These are phyloP conservation scores for Aphanoascus verrucosus DNA, from an alignment of 2,329 filamentous ascomycete species.

Conservation along the genomic window DNA sequence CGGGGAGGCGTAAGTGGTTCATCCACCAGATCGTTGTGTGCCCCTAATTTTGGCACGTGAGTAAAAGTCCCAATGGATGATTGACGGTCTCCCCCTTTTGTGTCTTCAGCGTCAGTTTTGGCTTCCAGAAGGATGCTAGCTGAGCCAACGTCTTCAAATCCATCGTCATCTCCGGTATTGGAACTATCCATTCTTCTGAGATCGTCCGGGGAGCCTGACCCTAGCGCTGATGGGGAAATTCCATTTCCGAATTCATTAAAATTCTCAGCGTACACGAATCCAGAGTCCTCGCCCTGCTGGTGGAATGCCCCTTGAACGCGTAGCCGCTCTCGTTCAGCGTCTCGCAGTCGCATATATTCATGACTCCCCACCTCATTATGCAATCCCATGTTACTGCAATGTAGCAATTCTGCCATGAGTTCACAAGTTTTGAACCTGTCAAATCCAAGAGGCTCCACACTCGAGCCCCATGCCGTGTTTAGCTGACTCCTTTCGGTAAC, in stretches of 20 bases:
- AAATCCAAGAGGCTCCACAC: slow-evolving; percentile 89
- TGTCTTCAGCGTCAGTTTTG: slow-evolving; percentile 54
- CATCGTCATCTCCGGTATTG: slow-evolving; percentile 77
- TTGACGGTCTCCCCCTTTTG: slow-evolving; percentile 22
- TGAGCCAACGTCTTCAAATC: slow-evolving; percentile 75
- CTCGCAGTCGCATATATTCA: slow-evolving; percentile 67
- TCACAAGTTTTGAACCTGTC: slow-evolving; percentile 98
- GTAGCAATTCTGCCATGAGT: slow-evolving; percentile 90
- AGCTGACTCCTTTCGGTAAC: slow-evolving; percentile 63
- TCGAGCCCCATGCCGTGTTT: slow-evolving; percentile 77
- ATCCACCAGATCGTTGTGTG: slow-evolving; percentile 64
- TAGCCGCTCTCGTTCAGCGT: slow-evolving; percentile 69
- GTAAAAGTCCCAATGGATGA: slow-evolving; percentile 19
- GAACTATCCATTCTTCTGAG: slow-evolving; percentile 63
- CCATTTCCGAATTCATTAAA: slow-evolving; percentile 35
- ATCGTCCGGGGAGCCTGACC: slow-evolving; percentile 48
- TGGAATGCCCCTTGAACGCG: slow-evolving; percentile 61
- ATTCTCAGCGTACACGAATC: slow-evolving; percentile 47
- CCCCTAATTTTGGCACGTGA: slow-evolving; percentile 41
- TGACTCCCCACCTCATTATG: slow-evolving; percentile 87
- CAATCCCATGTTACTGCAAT: slow-evolving; percentile 97
- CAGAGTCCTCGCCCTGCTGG: slow-evolving; percentile 38
- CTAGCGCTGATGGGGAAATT: slow-evolving; percentile 29
- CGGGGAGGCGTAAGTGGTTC: slow-evolving; percentile 61
- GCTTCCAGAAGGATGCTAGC: slow-evolving; percentile 60